Evolutionary conservation across 1,139 yeast genomes (phyloP), one percentile per base, ranked within the genome.

Genomic region (Hansenula sp.): DNA sequence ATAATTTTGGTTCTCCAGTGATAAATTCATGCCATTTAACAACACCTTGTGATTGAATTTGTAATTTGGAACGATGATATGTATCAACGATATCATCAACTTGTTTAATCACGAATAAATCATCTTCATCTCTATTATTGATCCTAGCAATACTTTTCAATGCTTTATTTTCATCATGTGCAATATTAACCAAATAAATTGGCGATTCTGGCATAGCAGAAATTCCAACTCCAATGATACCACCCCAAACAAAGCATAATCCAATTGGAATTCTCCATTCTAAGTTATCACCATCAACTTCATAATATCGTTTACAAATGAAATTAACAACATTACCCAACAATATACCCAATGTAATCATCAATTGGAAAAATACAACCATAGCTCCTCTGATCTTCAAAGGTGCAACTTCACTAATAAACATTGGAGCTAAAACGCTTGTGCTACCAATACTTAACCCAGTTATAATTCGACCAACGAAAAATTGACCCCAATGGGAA

Each of bases 331-430:
- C 65, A 65, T 77, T 76, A 45, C 84, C 84, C 45, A 74, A 42
- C 84, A 29, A 78, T 77, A 67, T 46, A 29, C 66, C 71, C 47
- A 74, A 60, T 40, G 88, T 84, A 49, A 81, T 75, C 65, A 72
- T 70, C 56, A 79, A 70, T 64, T 83, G 86, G 71, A 78, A 81
- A 52, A 84, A 74, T 38, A 80, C 73, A 40, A 83, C 87, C 66
- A 62, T 65, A 16, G 85, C 72, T 57, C 90, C 90, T 67, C 90
- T 76, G 47, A 81, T 67, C 42, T 71, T 70, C 57, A 73, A 78
- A 46, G 89, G 89, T 18, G 89, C 74, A 49, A 81, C 72, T 65
- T 83, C 90, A 41, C 84, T 71, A 62, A 81, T 80, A 63, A 81
- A 81, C 67, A 82, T 68, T 36, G 87, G 85, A 40, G 76, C 74